phyloP scores from a whole-genome alignment of 768 basidiomycete species.

The Boletus barrowsii region DNA sequence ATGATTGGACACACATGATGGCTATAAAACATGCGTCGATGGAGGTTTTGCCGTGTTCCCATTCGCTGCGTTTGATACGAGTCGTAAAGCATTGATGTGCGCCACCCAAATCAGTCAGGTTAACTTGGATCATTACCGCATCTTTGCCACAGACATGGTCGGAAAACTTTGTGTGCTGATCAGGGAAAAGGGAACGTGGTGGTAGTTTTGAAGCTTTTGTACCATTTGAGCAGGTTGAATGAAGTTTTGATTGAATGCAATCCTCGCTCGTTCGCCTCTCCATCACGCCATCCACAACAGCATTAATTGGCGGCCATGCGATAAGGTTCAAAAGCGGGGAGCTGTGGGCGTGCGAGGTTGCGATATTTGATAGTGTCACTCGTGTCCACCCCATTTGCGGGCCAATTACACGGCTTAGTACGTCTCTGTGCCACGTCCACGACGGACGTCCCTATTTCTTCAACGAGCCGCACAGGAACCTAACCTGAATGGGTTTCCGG shows the following conservation, averaged over 20 bases:
- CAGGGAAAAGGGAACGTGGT: conserved; percentile 22
- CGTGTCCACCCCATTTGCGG: conserved; percentile 22
- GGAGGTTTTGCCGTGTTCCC: conserved; percentile 10
- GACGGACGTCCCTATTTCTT: conserved; percentile 1
- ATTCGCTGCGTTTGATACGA: conserved; percentile 6
- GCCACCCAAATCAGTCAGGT: conserved; percentile 2
- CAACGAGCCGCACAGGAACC: conserved; percentile 11
- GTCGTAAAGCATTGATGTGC: conserved; percentile 20
- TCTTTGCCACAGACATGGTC: conserved; percentile 12
- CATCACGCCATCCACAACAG: not conserved
- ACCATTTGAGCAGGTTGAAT: conserved; percentile 12
- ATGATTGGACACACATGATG: conserved; percentile 15
- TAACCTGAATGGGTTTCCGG: conserved; percentile 11
- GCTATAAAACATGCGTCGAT: conserved; percentile 19
- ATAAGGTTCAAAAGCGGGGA: conserved; percentile 12
- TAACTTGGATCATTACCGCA: conserved; percentile 24
- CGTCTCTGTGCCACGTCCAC: conserved; percentile 23
- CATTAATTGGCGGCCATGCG: not conserved
- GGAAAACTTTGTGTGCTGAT: conserved; percentile 18
- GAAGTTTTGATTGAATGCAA: conserved; percentile 8
- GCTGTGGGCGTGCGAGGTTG: conserved; percentile 9
- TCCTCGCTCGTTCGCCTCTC: conserved; percentile 2
- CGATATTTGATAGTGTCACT: conserved; percentile 1
- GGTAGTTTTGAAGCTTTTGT: not conserved
- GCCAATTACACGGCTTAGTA: conserved; percentile 11